Percentiles rank a stretch among this genome's conserved stretches.
These are phyloP conservation scores for Lepidium aucheri DNA, from an alignment of 345 rosid species.

Conservation along the genomic window DNA sequence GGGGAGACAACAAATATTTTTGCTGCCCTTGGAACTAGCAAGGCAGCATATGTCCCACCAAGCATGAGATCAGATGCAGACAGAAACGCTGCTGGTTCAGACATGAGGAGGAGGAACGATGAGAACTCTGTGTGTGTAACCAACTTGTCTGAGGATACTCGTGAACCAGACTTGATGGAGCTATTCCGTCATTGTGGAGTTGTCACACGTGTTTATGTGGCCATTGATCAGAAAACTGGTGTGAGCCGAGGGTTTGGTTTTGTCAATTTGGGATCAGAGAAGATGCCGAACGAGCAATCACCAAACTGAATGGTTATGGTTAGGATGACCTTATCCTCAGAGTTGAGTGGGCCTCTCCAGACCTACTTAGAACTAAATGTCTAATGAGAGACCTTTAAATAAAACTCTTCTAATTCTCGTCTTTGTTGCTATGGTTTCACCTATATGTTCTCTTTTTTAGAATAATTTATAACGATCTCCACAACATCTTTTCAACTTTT, in stretches of 20 bases:
- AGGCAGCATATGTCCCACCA: conserved; percentile 70
- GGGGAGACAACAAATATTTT: conserved; percentile 37
- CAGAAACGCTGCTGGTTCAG: conserved; percentile 48
- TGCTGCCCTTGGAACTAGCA: conserved; percentile 40
- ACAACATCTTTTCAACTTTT: too few relatives aligned
- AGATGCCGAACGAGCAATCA: conserved; percentile 81
- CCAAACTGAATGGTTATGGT: conserved; percentile 83
- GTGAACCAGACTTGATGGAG: conserved; percentile 73
- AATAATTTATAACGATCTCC: too few relatives aligned
- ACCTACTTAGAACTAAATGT: too few relatives aligned
- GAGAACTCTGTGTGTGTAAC: conserved; percentile 88
- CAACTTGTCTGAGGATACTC: conserved; percentile 83
- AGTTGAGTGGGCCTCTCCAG: conserved; percentile 94
- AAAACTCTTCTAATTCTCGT: too few relatives aligned
- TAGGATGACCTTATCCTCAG: conserved; percentile 84
- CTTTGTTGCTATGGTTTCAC: too few relatives aligned
- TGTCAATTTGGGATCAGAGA: conserved; percentile 78
- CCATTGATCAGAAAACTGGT: conserved; percentile 82
- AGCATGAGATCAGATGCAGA: conserved; percentile 72
- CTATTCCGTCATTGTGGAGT: conserved; percentile 80
- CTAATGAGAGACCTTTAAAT: too few relatives aligned
- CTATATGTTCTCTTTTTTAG: too few relatives aligned
- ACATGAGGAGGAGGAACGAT: conserved; percentile 86
- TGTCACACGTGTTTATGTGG: conserved; percentile 77
- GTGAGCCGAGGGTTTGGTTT: conserved; percentile 90